Percentiles rank a stretch among this genome's conserved stretches.
phyloP scores from a whole-genome alignment of 2,329 filamentous ascomycete species.

The Thielaviopsis euricoi region DNA sequence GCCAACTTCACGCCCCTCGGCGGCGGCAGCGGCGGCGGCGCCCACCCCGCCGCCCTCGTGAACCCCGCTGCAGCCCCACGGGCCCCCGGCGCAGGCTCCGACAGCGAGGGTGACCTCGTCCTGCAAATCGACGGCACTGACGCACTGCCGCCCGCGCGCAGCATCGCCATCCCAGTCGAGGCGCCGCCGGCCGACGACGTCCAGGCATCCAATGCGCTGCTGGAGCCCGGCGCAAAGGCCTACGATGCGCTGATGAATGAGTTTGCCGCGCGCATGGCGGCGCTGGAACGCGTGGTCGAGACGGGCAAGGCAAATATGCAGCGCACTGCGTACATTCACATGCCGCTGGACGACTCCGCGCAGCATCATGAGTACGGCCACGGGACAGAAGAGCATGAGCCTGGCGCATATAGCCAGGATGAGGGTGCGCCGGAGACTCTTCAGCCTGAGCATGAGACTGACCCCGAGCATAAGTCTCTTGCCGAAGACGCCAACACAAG shows the following conservation, averaged over 20 bases:
- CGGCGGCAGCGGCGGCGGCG: slow-evolving; percentile 13
- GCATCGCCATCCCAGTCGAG: background rate
- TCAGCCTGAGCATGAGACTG: no score
- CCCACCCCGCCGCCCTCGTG: no score
- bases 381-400: no score
- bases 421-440: no score
- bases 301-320: slow-evolving; percentile 29
- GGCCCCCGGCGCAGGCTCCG: background rate
- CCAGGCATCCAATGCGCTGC: slow-evolving; percentile 6
- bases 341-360: slow-evolving; percentile 9
- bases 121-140: slow-evolving; percentile 6
- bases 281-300: slow-evolving; percentile 36
- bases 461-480: no score
- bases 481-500: no score
- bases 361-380: background rate
- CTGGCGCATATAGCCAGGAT: no score
- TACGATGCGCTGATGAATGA: slow-evolving; percentile 35
- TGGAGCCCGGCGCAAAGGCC: slow-evolving; percentile 21
- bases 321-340: slow-evolving; percentile 15
- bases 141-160: background rate
- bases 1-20: slow-evolving; percentile 29
- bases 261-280: slow-evolving; percentile 40
- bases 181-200: background rate
- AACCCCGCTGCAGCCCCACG: background rate
- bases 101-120: slow-evolving; percentile 4